These are phyloP conservation scores for Psilocybe mexicana DNA, from an alignment of 1,284 basidiomycete species.

Conservation along the genomic window DNA sequence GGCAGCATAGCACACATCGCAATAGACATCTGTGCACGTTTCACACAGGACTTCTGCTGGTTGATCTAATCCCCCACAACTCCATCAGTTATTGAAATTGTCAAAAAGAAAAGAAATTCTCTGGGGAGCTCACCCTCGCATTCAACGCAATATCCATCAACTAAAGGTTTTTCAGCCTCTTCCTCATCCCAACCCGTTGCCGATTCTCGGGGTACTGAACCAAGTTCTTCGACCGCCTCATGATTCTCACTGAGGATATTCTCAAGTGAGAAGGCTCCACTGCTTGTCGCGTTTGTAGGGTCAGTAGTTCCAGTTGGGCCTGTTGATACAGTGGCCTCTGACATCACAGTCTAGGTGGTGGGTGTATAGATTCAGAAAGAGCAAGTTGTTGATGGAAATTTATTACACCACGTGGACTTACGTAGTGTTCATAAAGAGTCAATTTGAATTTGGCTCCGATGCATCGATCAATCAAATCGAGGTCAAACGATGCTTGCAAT, in stretches of 20 bases:
- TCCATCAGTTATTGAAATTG: not conserved
- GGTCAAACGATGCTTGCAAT: no score
- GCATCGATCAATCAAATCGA: not conserved
- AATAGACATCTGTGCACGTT: conserved; percentile 69
- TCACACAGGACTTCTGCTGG: conserved; percentile 74
- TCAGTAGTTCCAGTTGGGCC: conserved; percentile 16
- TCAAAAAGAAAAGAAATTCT: conserved; percentile 11
- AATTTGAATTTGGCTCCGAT: not conserved
- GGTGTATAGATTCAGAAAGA: not conserved
- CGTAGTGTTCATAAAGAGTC: not conserved
- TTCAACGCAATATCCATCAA: conserved; percentile 75
- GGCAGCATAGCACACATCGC: conserved; percentile 80
- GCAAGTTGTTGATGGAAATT: not conserved
- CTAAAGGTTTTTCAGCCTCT: conserved; percentile 42
- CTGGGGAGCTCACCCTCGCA: conserved; percentile 63
- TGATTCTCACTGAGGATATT: conserved; percentile 65
- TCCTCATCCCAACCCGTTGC: conserved; percentile 70
- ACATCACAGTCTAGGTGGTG: conserved; percentile 7
- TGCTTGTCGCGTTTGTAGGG: conserved; percentile 7
- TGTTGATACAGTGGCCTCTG: conserved; percentile 14
- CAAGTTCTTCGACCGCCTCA: conserved; percentile 57
- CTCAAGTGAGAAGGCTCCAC: conserved; percentile 54
- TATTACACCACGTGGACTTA: not conserved
- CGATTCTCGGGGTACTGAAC: conserved; percentile 33
- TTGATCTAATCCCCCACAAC: conserved; percentile 55